These are phyloP conservation scores for Camelina sativa DNA, from an alignment of 345 rosid genomes.

Conservation along the genomic window DNA sequence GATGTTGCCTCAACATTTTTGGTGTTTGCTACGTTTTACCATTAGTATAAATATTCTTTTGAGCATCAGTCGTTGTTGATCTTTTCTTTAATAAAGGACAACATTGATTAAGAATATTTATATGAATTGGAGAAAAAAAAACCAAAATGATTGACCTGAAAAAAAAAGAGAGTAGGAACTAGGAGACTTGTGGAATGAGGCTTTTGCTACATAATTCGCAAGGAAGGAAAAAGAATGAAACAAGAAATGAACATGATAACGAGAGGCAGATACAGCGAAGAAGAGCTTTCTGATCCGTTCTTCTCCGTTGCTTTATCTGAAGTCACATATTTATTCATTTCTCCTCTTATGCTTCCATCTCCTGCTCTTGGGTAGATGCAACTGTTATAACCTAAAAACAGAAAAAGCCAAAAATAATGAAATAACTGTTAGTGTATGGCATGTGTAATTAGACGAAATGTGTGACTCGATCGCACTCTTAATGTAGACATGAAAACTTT, in stretches of 20 bases:
- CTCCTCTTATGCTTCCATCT: conserved; percentile 15
- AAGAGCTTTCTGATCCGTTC: conserved; percentile 20
- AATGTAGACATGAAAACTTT: too few species aligned
- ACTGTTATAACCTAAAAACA: conserved; percentile 57
- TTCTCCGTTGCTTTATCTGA: conserved; percentile 34
- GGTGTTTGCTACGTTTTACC: not conserved
- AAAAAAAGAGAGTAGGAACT: not conserved
- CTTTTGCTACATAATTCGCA: not conserved
- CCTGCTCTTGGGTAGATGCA: conserved; percentile 65
- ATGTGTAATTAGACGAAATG: not conserved
- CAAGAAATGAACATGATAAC: not conserved
- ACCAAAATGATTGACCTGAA: not conserved
- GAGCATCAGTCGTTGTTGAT: not conserved
- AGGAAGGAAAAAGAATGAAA: not conserved
- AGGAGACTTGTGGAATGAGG: not conserved
- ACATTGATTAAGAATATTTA: too few species aligned
- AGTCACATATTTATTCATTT: conserved; percentile 35
- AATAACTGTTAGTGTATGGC: not conserved
- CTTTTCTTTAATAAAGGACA: not conserved
- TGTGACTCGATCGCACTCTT: too few species aligned
- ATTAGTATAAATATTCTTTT: conserved; percentile 25
- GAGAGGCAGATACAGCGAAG: conserved; percentile 17
- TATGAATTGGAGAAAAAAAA: conserved; percentile 1
- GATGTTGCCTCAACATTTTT: not conserved
- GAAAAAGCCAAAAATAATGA: not conserved